Base-by-base conservation (phyloP, 164 flowering plant genomes). In the Dillenia turbinata region DNA sequence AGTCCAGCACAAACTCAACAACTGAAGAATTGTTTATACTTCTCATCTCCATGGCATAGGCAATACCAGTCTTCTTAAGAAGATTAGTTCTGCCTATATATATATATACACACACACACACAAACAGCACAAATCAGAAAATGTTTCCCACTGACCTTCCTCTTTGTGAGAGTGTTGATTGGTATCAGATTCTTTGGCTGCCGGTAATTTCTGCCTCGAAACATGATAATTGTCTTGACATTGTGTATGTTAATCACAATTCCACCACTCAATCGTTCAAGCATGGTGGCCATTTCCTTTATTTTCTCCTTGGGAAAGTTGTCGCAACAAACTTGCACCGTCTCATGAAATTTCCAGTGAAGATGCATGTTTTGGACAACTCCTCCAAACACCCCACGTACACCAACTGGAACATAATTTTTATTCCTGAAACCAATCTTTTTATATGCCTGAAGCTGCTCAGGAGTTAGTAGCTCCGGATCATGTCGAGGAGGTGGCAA, bases 291-390 rank as follows among this genome's bases (percentile, higher is more conserved):
- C 97, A 95, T 92, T 74, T 91, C 99, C 77, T 88, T 95, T 55
- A 95, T 95, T 71, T 85, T 95, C 71, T 95, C 99, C 75, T 91
- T 89, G 43, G 99, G 99, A 54, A 88, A 91, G 76, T 88, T 91
- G 69, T 95, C 99, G 74, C 99, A 91, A 64, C 96, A 89, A 52
- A 95, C 99, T 82, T 91, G 99, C 64, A 94, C 99, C 43, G 99
- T 95, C 78, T 95, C 96, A 64, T 95, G 97, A 74, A 91, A 95
- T 81, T 95, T 95, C 99, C 99, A 95, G 70, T 95, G 99, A 40
- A 95, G 80, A 78, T 95, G 99, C 99, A 95, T 89, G 74, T 95
- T 95, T 70, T 89, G 99, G 52, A 95, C 96, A 64, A 95, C 97
- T 60, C 99, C 99, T 59, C 99, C 99, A 75, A 95, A 95, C 59